Percentiles rank a stretch among this genome's conserved stretches.
phyloP scores from a whole-genome alignment of 768 basidiomycete species.

The Boletus edulis region DNA sequence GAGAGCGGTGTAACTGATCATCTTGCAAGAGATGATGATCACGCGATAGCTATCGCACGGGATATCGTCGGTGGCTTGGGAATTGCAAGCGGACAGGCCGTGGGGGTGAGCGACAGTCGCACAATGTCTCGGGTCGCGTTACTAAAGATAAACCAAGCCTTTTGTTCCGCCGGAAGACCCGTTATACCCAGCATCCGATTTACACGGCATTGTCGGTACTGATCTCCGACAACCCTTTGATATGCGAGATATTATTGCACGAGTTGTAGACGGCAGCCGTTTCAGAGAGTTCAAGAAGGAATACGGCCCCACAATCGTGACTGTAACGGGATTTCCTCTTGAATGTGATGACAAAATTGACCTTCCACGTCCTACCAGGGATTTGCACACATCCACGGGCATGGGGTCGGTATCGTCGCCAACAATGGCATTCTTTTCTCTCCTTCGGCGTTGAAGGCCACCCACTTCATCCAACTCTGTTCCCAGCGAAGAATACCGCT shows the following conservation, averaged over 20 bases:
- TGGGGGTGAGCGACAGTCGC: slow-evolving; percentile 40
- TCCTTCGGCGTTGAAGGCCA: slow-evolving; percentile 89
- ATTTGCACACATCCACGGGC: slow-evolving; percentile 87
- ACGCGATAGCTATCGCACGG: slow-evolving; percentile 78
- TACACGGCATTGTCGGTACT: slow-evolving; percentile 90
- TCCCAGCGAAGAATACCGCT: slow-evolving; percentile 88
- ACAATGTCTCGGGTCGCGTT: neutral
- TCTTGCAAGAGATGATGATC: slow-evolving; percentile 80
- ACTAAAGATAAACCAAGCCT: slow-evolving; percentile 43
- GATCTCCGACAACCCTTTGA: slow-evolving; percentile 88
- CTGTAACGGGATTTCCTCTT: slow-evolving; percentile 45
- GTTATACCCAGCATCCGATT: slow-evolving; percentile 73
- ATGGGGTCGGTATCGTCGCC: slow-evolving; percentile 86
- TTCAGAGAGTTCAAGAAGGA: slow-evolving; percentile 97
- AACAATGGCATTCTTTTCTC: slow-evolving; percentile 97
- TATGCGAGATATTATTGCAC: slow-evolving; percentile 91
- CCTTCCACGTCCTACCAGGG: slow-evolving; percentile 44
- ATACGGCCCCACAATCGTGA: slow-evolving; percentile 88
- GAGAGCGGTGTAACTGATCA: slow-evolving; percentile 92
- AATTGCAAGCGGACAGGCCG: slow-evolving; percentile 49
- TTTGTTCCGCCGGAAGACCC: slow-evolving; percentile 63
- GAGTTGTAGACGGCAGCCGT: slow-evolving; percentile 86
- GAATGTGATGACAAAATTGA: slow-evolving; percentile 2
- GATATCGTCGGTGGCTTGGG: slow-evolving; percentile 78
- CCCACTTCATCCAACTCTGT: slow-evolving; percentile 93